Evolutionary conservation across 805 yeast species (phyloP).

Genomic region (Schwanniomyces vanrijiae): DNA sequence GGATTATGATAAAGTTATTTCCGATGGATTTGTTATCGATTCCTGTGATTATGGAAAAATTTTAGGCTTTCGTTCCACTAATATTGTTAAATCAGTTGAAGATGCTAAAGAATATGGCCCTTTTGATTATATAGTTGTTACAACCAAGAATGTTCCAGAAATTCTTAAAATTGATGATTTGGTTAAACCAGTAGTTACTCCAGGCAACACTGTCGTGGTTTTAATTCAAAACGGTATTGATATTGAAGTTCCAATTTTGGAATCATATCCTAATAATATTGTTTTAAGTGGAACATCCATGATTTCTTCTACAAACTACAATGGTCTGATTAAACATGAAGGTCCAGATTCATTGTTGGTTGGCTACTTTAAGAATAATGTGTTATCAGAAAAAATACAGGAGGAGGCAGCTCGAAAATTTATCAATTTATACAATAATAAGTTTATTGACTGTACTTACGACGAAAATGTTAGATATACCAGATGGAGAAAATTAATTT

Average conservation of each 20-base stretch:
- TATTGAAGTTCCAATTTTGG: conserved; percentile 21
- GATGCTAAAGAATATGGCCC: conserved; percentile 26
- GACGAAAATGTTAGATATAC: conserved; percentile 42
- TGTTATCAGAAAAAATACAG: background rate
- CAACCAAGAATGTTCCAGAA: conserved; percentile 30
- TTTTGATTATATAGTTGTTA: conserved; percentile 32
- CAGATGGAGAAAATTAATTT: conserved; percentile 24
- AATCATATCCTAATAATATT: conserved; percentile 21
- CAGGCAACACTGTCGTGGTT: conserved; percentile 17
- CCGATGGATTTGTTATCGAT: conserved; percentile 21
- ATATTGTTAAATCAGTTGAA: conserved; percentile 25
- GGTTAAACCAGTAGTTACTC: conserved; percentile 24
- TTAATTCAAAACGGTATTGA: conserved; percentile 31
- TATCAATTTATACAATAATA: conserved; percentile 2
- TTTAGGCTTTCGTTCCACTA: conserved; percentile 21
- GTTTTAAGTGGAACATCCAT: conserved; percentile 27
- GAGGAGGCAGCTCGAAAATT: conserved; percentile 13
- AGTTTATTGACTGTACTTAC: conserved; percentile 28
- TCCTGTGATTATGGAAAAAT: conserved; percentile 25
- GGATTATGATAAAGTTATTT: conserved; percentile 21
- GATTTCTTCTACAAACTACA: conserved; percentile 23
- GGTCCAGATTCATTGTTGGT: conserved; percentile 6
- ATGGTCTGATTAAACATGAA: conserved; percentile 5
- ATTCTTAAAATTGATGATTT: conserved; percentile 32
- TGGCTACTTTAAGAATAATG: conserved; percentile 7